Percentiles rank a stretch among this genome's conserved stretches.
These are phyloP conservation scores for Letharia lupina DNA, from an alignment of 495 filamentous ascomycete genomes.

Conservation along the genomic window DNA sequence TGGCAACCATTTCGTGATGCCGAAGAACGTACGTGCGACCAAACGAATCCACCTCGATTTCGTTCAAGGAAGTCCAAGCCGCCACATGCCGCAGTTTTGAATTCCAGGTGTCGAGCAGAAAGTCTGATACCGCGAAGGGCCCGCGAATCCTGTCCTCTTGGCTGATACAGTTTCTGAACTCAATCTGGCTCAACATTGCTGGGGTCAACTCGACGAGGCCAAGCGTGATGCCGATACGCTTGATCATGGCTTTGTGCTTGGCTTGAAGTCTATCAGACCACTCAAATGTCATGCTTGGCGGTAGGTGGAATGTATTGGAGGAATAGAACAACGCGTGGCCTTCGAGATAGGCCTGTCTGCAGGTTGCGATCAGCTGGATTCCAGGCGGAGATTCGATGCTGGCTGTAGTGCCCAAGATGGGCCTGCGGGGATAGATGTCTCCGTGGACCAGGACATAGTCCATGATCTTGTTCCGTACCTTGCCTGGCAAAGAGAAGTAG, in stretches of 20 bases:
- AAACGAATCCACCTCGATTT: background rate
- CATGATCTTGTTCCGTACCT: slow-evolving; percentile 11
- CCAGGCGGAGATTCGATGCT: background rate
- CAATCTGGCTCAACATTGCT: background rate
- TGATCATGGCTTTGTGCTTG: slow-evolving; percentile 6
- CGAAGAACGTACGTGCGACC: too few relatives aligned
- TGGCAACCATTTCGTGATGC: background rate
- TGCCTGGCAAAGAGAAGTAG: background rate
- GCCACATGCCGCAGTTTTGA: background rate
- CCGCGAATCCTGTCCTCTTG: background rate
- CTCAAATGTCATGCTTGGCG: background rate
- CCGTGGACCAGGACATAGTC: background rate
- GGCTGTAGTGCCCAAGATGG: background rate
- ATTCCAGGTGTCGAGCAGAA: background rate
- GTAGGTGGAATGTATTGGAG: slow-evolving; percentile 5
- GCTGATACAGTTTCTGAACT: too few relatives aligned
- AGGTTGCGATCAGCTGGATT: slow-evolving; percentile 8
- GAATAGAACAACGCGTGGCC: slow-evolving; percentile 2
- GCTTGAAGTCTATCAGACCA: background rate
- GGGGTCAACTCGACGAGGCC: background rate
- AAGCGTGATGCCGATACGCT: background rate
- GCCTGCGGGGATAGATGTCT: background rate
- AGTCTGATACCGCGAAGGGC: background rate
- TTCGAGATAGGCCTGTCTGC: background rate
- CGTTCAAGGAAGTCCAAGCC: background rate